Conservation (phyloP, 1,284 basidiomycete genomes). For the Mrakiaceae sp. region DNA sequence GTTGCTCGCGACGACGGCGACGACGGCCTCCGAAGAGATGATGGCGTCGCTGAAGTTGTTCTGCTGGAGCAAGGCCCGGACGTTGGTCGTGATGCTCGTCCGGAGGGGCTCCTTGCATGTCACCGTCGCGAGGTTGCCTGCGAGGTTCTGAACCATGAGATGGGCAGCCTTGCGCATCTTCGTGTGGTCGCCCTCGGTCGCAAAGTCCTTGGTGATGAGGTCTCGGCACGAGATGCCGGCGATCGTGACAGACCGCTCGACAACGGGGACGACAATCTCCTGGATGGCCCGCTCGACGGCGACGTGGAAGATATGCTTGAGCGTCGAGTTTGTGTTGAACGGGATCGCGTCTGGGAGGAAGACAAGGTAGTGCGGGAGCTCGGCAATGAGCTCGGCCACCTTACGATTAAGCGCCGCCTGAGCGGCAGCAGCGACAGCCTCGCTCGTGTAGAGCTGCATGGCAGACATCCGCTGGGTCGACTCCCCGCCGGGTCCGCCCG, state of each 20-base stretch:
- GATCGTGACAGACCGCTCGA: conserved; percentile 98
- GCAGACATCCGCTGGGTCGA: conserved; percentile 27
- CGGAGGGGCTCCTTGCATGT: conserved; percentile 97
- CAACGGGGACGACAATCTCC: conserved; percentile 96
- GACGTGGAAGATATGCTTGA: conserved; percentile 84
- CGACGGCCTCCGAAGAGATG: conserved; percentile 46
- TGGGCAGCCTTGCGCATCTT: conserved; percentile 87
- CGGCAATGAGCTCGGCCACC: conserved; percentile 46
- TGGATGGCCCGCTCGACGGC: conserved; percentile 91
- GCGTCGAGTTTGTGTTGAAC: conserved; percentile 64
- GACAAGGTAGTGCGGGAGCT: conserved; percentile 65
- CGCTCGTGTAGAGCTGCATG: conserved; percentile 32
- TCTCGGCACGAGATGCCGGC: conserved; percentile 96
- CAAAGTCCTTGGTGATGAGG: conserved; percentile 92
- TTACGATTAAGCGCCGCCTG: conserved; percentile 34
- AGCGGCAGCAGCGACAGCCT: conserved; percentile 31
- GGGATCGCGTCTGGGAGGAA: conserved; percentile 53
- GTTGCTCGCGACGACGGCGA: conserved; percentile 82
- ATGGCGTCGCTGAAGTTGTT: conserved; percentile 72
- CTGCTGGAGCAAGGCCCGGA: conserved; percentile 65
- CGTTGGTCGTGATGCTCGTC: conserved; percentile 80
- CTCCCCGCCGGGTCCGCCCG: conserved; percentile 24
- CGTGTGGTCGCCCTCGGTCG: conserved; percentile 82
- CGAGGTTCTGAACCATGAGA: conserved; percentile 92
- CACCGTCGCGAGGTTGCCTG: conserved; percentile 89